Percentiles rank a stretch among this genome's conserved stretches.
Conservation (phyloP, 495 filamentous ascomycete species). For the Evansstolkia leycettana region DNA sequence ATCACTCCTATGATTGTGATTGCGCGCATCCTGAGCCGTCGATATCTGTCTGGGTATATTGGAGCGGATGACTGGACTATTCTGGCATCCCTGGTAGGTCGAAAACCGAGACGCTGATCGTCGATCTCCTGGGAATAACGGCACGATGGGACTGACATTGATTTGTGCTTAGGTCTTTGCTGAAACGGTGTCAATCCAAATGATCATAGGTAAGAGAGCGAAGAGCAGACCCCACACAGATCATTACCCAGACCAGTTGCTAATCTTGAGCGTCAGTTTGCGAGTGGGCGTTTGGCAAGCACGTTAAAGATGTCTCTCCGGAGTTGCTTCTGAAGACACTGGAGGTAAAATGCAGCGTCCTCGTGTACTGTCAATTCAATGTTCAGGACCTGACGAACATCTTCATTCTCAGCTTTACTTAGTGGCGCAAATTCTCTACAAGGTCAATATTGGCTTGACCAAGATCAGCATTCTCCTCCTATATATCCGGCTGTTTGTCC, state of each 20-base stretch:
- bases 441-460: slow-evolving; percentile 19
- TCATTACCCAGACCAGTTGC: not conserved
- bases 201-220: slow-evolving; percentile 4
- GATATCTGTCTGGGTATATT: slow-evolving; percentile 3
- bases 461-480: slow-evolving; percentile 29
- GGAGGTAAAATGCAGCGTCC: slow-evolving; percentile 1
- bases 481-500: slow-evolving; percentile 26
- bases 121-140: too few relatives aligned
- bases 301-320: slow-evolving; percentile 1
- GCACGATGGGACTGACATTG: not conserved
- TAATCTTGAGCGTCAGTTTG: slow-evolving; percentile 6
- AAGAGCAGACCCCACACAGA: not conserved
- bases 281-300: slow-evolving; percentile 7
- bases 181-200: slow-evolving; percentile 7
- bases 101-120: too few relatives aligned
- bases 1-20: slow-evolving; percentile 6
- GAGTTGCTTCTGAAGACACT: slow-evolving; percentile 1
- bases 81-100: slow-evolving; percentile 1
- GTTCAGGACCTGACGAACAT: not conserved
- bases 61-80: slow-evolving; percentile 6
- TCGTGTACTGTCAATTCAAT: not conserved
- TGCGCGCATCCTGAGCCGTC: slow-evolving; percentile 1
- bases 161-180: slow-evolving; percentile 3
- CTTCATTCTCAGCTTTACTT: slow-evolving; percentile 9
- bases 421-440: slow-evolving; percentile 21